Evolutionary conservation across 2,329 filamentous ascomycete genomes (phyloP).

Genomic region (Fusarium foetens): DNA sequence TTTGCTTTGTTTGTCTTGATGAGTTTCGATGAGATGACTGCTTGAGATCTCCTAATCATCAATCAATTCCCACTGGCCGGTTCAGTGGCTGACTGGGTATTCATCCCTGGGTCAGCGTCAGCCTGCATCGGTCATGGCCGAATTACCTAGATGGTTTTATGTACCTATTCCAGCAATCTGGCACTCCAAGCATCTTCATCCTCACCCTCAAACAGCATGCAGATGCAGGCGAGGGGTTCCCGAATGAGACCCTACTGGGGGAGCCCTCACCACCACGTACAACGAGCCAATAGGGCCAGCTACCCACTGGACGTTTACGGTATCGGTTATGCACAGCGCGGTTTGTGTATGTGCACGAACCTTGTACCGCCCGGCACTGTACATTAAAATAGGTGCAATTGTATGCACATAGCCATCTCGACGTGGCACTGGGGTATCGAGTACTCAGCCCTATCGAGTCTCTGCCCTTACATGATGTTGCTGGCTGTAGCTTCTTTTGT

Average conservation of each 20-base stretch:
- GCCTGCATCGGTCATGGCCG: conserved; percentile 43
- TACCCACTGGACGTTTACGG: conserved; percentile 31
- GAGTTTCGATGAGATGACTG: conserved; percentile 4
- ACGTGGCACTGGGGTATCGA: conserved; percentile 38
- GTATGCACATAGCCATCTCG: conserved; percentile 37
- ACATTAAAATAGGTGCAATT: neutral
- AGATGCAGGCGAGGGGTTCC: conserved; percentile 35
- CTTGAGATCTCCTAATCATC: conserved; percentile 19
- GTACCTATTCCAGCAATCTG: conserved; percentile 29
- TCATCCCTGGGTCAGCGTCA: conserved; percentile 17
- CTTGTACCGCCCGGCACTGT: conserved; percentile 16
- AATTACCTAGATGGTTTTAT: conserved; percentile 20
- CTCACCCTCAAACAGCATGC: neutral
- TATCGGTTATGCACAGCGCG: conserved; percentile 31
- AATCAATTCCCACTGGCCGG: conserved; percentile 32
- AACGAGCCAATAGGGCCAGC: conserved; percentile 20
- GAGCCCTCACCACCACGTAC: conserved; percentile 2
- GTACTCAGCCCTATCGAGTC: conserved; percentile 43
- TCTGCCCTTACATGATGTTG: conserved; percentile 18
- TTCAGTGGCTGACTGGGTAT: conserved; percentile 41
- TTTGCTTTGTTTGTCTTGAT: conserved; percentile 22
- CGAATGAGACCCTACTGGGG: conserved; percentile 36
- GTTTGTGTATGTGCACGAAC: conserved; percentile 21
- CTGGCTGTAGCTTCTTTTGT: neutral
- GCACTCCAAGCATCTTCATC: conserved; percentile 26